phyloP scores from a whole-genome alignment of 176 grass and related monocot genomes.

The Eremochloa ophiuroides region DNA sequence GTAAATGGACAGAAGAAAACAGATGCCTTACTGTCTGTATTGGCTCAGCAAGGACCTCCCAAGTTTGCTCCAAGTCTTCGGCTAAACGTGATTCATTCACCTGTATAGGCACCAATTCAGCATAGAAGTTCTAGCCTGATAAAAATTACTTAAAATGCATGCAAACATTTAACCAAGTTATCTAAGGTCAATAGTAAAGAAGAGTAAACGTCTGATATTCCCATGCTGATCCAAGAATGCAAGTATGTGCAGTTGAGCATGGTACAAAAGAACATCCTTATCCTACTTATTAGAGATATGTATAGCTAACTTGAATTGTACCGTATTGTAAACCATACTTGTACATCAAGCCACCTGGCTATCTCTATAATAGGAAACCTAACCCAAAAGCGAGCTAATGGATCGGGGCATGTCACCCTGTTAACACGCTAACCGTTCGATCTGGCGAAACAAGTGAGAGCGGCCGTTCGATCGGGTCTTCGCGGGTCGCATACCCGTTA shows the following conservation, averaged over 20 bases:
- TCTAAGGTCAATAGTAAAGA: background rate
- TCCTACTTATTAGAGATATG: too few relatives aligned
- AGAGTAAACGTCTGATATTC: background rate
- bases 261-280: background rate
- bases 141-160: background rate
- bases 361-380: too few relatives aligned
- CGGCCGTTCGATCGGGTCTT: too few relatives aligned
- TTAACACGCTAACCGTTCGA: too few relatives aligned
- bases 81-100: constrained; percentile 59
- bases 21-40: constrained; percentile 71
- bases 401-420: too few relatives aligned
- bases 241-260: background rate
- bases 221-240: background rate
- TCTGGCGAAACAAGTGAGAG: too few relatives aligned
- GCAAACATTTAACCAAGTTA: background rate
- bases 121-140: background rate
- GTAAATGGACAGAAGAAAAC: background rate
- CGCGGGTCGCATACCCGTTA: too few relatives aligned
- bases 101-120: constrained; percentile 35
- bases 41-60: constrained; percentile 92
- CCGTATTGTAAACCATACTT: too few relatives aligned
- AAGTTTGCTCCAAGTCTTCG: constrained; percentile 89
- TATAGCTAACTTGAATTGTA: too few relatives aligned
- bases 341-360: too few relatives aligned
- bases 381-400: too few relatives aligned